Evolutionary conservation across 805 yeast genomes (phyloP), one percentile per base, ranked within the genome.

Genomic region (Sugiyamaella boreocaroliniensis): DNA sequence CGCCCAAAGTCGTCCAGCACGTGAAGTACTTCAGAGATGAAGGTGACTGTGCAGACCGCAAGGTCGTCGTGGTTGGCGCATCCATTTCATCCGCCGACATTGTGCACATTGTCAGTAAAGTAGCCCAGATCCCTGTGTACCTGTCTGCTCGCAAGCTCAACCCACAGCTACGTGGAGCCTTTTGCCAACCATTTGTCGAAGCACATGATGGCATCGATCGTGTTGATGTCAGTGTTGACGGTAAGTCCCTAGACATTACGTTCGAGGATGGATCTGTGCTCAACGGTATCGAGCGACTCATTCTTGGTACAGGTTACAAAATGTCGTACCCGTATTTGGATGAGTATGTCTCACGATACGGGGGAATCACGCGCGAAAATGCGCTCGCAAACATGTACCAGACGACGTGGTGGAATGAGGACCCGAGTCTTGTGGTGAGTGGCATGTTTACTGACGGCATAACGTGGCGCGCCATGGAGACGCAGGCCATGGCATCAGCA

Each of bases 41-140:
- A 0, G 70, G 69, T 1, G 74, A 71, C 15, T 82, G 71, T 53
- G 56, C 51, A 14, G 69, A 65, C 53, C 72, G 72, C 44, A 72
- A 68, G 43, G 79, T 82, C 18, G 67, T 86, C 45, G 75, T 86
- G 11, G 79, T 86, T 11, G 95, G 93, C 0, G 83, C 81, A 59
- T 81, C 83, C 11, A 83, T 92, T 2, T 81, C 88, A 29, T 93
- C 90, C 29, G 77, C 80, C 20, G 95, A 88, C 62, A 70, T 85
- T 44, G 78, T 86, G 1, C 77, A 76, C 55, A 89, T 71, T 47
- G 52, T 70, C 16, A 41, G 47, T 12, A 42, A 53, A 15, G 26
- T 16, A n/a, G 54, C 53, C 47, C 52, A 43, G 37, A 32, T 19
- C 37, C 58, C 50, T 9, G 19, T 50, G 11, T 37, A 48, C 46